Base-by-base conservation (phyloP, 2,329 filamentous ascomycete genomes). In the Geosmithia putterillii region DNA sequence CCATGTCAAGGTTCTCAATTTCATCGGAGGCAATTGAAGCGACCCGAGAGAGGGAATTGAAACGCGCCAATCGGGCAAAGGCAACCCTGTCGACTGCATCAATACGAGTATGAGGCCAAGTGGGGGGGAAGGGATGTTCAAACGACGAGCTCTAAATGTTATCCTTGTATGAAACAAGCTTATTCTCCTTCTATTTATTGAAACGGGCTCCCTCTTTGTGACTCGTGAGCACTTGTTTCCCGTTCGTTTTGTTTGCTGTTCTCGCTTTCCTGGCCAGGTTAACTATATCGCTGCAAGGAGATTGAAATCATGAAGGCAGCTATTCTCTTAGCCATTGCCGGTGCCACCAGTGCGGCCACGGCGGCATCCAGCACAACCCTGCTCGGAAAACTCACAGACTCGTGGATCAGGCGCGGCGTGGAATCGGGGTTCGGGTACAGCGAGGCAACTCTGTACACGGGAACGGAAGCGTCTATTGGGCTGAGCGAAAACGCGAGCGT, bases 381-480 rank as follows among this genome's bases (percentile, higher is more conserved):
- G 6, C 28, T 32, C 3, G 28, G 15, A 9, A 9, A 32, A 32
- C 10, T 72, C 60, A 64, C 69, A 10, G 60, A 69, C 41, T 72
- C 69, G 2, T 67, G 69, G 50, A 64, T 73, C 37, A 51, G 54
- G 41, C 56, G 60, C 48, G 57, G 59, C 3, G 56, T 69, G 4
- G 44, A 54, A 1, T 54, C 64, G 0, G 63, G 63, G n/a, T 60
- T 60, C 36, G 57, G 62, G 45, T 71, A 72, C 47, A 62, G 63
- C 19, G 57, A 69, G 44, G 64, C 63, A 2, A 65, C 69, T 4
- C 55, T 74, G 1, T 69, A 71, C 45, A 58, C 64, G 12, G 69
- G 65, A 1, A 59, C 71, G 35, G 64, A 71, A 45, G 64, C 64
- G 19, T 63, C 66, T 0, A 69, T 67, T 15, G 38, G 20, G 38